Base-by-base conservation (phyloP, 148 eudicot genomes). In the Linanthus parryae region DNA sequence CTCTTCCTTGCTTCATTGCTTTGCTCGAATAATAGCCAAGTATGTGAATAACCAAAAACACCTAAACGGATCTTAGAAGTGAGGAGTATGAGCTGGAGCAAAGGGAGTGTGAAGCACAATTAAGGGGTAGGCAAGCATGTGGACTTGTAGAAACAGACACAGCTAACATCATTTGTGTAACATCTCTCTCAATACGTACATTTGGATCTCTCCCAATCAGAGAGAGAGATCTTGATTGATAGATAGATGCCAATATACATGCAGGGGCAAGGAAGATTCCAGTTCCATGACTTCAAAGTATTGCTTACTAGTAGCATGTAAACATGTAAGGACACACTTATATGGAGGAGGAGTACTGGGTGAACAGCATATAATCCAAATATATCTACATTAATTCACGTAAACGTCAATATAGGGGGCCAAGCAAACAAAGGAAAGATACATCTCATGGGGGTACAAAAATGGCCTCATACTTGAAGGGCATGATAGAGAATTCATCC, bases 111-210 rank as follows among this genome's bases (percentile, higher is more conserved):
- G n/a, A n/a, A n/a, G n/a, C n/a, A n/a, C n/a, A n/a, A n/a, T n/a
- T n/a, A n/a, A n/a, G n/a, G n/a, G 21, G 46, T 24, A 42, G 14
- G 22, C 19, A 42, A 42, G 52, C 52, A 48, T 48, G 37, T 55
- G 48, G 36, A 28, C 10, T 24, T 28, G 28, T 40, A 37, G 47
- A 55, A 17, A 41, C 28, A 4, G 36, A 55, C 59, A 55, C 59
- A 41, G 26, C 33, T 25, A 40, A 55, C 48, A 29, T 55, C 36
- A 40, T n/a, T n/a, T n/a, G 41, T 15, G 48, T 55, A 37, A 40
- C 27, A 40, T 26, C 27, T 20, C 10, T 1, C 26, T 20, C n/a
- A 27, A 7, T 3, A 12, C 8, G 40, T 3, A 1, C 44, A 20
- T 21, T 9, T 31, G 34, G 52, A 47, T 25, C 20, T 25, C 28